Percentiles rank a stretch among this genome's conserved stretches.
phyloP scores from a whole-genome alignment of 2,329 filamentous ascomycete species.

The Scedosporium apiospermum region DNA sequence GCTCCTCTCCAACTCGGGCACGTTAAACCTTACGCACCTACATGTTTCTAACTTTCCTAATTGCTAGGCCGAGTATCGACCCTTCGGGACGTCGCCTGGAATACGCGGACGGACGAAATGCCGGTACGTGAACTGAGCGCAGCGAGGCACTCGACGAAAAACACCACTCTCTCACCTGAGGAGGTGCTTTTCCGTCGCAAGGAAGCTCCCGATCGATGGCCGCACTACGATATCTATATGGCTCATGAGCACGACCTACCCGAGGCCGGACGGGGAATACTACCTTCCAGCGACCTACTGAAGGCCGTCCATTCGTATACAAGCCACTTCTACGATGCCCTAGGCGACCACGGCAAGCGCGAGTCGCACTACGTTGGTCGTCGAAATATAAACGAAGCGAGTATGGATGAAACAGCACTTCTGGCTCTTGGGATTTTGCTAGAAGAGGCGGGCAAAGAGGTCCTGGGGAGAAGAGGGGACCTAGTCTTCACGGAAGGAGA shows the following conservation, averaged over 20 bases:
- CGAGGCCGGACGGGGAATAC: slow-evolving; percentile 30
- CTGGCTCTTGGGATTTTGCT: slow-evolving; percentile 66
- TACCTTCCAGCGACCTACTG: slow-evolving; percentile 62
- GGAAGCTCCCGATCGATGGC: slow-evolving; percentile 56
- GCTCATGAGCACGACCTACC: slow-evolving; percentile 48
- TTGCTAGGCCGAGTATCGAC: slow-evolving; percentile 7
- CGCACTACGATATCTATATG: slow-evolving; percentile 63
- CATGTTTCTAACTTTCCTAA: background rate
- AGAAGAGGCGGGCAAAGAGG: slow-evolving; percentile 56
- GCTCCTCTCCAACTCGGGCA: background rate
- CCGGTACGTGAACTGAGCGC: background rate
- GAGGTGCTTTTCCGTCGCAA: slow-evolving; percentile 59
- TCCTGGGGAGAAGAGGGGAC: slow-evolving; percentile 56
- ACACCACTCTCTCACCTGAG: slow-evolving; percentile 46
- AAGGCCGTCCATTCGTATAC: slow-evolving; percentile 60
- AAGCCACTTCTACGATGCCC: slow-evolving; percentile 53
- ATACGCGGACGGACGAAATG: background rate
- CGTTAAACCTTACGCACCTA: background rate
- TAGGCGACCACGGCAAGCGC: slow-evolving; percentile 14
- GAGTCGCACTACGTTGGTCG: slow-evolving; percentile 10
- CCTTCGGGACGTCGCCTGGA: background rate
- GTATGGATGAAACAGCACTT: slow-evolving; percentile 71
- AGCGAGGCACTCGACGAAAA: background rate
- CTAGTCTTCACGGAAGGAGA: slow-evolving; percentile 59
- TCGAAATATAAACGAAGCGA: slow-evolving; percentile 39